Evolutionary conservation across 2,329 filamentous ascomycete species (phyloP).

Genomic region (Clarireedia monteithiana): DNA sequence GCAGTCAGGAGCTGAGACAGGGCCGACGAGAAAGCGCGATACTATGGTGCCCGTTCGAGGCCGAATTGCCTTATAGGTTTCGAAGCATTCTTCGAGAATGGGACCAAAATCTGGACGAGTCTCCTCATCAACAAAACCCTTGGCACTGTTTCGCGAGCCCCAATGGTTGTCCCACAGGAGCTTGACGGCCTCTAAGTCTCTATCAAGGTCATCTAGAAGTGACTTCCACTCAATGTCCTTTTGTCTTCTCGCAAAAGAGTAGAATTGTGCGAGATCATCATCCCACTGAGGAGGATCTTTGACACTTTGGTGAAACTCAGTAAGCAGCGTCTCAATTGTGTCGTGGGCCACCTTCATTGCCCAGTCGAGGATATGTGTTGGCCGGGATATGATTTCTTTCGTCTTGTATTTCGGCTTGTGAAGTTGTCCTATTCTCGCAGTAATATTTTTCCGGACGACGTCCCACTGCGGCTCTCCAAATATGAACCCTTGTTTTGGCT

Average conservation of each 20-base stretch:
- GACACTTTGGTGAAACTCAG: conserved; percentile 21
- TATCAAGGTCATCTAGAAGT: background rate
- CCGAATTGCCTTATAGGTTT: conserved; percentile 18
- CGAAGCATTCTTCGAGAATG: conserved; percentile 11
- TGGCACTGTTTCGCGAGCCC: background rate
- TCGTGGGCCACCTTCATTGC: conserved; percentile 49
- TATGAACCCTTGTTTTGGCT: conserved; percentile 45
- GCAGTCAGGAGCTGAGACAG: conserved; percentile 10
- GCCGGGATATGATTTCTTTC: background rate
- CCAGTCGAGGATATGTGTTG: conserved; percentile 52
- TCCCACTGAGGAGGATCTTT: conserved; percentile 14
- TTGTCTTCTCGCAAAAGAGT: conserved; percentile 8
- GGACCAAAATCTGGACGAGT: conserved; percentile 1
- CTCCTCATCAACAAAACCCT: background rate
- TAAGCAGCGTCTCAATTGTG: conserved; percentile 29
- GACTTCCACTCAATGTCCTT: conserved; percentile 15
- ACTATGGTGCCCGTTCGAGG: conserved; percentile 16
- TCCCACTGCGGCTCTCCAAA: conserved; percentile 40
- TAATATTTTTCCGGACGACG: background rate
- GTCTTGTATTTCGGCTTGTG: background rate
- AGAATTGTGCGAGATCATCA: conserved; percentile 18
- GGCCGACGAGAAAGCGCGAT: conserved; percentile 14
- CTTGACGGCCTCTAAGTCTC: background rate
- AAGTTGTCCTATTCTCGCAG: background rate
- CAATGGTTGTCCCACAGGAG: background rate